Conservation (phyloP, 768 basidiomycete genomes). For the Crassisporium funariophilum region DNA sequence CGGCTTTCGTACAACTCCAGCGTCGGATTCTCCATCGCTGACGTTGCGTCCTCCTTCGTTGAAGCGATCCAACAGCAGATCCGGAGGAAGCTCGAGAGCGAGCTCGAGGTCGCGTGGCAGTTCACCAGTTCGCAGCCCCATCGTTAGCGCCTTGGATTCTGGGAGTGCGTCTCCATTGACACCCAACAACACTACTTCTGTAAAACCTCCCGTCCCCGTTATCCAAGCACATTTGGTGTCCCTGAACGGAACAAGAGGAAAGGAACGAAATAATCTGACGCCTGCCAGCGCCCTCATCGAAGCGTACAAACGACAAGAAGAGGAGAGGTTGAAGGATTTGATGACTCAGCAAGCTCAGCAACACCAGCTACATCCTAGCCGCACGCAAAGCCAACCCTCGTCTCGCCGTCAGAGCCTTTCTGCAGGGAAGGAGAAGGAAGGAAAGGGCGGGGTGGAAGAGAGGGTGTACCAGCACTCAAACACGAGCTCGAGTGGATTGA, state of each 20-base stretch:
- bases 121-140: conserved; percentile 3
- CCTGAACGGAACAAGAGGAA: neutral
- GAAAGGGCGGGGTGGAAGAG: too few species aligned
- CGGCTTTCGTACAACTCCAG: too few species aligned
- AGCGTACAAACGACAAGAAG: conserved; percentile 19
- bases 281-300: conserved; percentile 20
- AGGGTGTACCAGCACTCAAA: conserved; percentile 6
- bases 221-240: too few species aligned
- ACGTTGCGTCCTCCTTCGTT: neutral
- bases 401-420: too few species aligned
- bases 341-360: conserved; percentile 28
- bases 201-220: too few species aligned
- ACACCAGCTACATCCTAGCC: too few species aligned
- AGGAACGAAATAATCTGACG: conserved; percentile 6
- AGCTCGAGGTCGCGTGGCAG: conserved; percentile 6
- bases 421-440: too few species aligned
- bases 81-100: conserved; percentile 3
- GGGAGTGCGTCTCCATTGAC: neutral
- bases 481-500: conserved; percentile 1
- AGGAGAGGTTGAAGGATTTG: conserved; percentile 23
- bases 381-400: too few species aligned
- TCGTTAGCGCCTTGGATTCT: neutral
- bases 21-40: neutral
- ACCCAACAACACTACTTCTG: neutral
- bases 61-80: too few species aligned